phyloP scores from a whole-genome alignment of 257 asterid genomes.

The Salvia miltiorrhiza region DNA sequence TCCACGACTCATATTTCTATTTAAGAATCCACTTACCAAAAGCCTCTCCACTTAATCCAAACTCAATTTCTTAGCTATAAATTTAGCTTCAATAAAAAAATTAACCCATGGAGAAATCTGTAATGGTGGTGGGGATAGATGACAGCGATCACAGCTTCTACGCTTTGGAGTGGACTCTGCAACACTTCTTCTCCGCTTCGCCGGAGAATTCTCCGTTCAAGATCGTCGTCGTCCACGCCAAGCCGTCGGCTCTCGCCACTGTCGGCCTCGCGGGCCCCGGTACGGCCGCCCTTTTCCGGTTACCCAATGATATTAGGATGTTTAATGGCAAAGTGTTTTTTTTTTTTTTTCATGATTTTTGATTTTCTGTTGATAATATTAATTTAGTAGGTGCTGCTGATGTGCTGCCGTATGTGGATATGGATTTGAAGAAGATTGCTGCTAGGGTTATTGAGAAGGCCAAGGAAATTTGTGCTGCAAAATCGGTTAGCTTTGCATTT shows the following conservation, averaged over 20 bases:
- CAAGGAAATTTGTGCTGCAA: constrained; percentile 49
- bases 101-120: constrained; percentile 43
- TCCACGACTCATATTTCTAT: neutral
- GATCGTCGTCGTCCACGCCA: constrained; percentile 58
- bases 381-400: constrained; percentile 47
- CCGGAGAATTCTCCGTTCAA: constrained; percentile 41
- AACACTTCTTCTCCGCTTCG: constrained; percentile 48
- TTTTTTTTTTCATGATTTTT: no score
- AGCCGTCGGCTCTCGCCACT: constrained; percentile 46
- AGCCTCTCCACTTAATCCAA: neutral
- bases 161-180: constrained; percentile 68
- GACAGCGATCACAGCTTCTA: constrained; percentile 72
- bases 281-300: neutral
- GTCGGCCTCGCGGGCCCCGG: constrained; percentile 67
- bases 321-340: no score
- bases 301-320: no score
- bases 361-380: neutral
- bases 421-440: constrained; percentile 64
- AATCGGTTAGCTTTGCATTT: constrained; percentile 36
- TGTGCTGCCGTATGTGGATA: constrained; percentile 52
- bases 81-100: no score
- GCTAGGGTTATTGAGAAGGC: constrained; percentile 51
- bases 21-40: neutral
- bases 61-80: neutral
- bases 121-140: constrained; percentile 70